Evolutionary conservation across 768 basidiomycete species (phyloP), one percentile per base, ranked within the genome.

Genomic region (Auricularia sp.): DNA sequence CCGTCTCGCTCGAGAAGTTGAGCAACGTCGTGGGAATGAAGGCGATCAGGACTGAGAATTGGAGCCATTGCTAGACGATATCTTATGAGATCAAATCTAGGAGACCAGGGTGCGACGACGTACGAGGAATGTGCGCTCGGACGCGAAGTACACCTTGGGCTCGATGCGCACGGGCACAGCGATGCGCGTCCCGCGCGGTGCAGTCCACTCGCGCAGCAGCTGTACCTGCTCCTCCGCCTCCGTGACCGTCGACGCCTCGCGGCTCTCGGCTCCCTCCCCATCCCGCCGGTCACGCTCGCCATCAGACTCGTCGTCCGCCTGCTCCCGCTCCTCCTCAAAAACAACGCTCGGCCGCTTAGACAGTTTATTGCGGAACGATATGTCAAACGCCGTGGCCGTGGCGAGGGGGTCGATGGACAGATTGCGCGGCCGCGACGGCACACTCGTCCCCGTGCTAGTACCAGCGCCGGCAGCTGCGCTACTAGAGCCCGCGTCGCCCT

Each of bases 121-220:
- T 73, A 91, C 93, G 76, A 95, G 74, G 81, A 94, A 96, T 14
- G 95, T 98, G 66, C 96, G 82, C 75, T 98, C 95, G 43, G 88
- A 87, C 5, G 97, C 97, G 73, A 98, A 99, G 72, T 95, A 96
- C 3, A 97, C 94, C 77, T 99, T 99, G 35, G 97, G 97, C 74
- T 99, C 97, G 59, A 99, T 84, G 63, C 97, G 84, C n/a, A 99
- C 89, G 33, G 96, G 94, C 2, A 98, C 85, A 0, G 93, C 85
- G 64, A 99, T 95, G 68, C 83, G 81, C 79, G 98, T 98, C 11
- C 95, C 95, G 51, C 81, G 76, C 0, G 91, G 90, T 1, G 95
- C 96, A 33, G 73, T 78, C 87, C 88, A 91, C 65, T 84, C 83
- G 64, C 87, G 71, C 62, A 81, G 83, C 59, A 89, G 71, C 43